A percentile compares a stretch with the other conserved stretches of the same genome.
These are phyloP conservation scores for Phaeosphaeria sp. DNA, from an alignment of 2,329 filamentous ascomycete species.

Conservation along the genomic window DNA sequence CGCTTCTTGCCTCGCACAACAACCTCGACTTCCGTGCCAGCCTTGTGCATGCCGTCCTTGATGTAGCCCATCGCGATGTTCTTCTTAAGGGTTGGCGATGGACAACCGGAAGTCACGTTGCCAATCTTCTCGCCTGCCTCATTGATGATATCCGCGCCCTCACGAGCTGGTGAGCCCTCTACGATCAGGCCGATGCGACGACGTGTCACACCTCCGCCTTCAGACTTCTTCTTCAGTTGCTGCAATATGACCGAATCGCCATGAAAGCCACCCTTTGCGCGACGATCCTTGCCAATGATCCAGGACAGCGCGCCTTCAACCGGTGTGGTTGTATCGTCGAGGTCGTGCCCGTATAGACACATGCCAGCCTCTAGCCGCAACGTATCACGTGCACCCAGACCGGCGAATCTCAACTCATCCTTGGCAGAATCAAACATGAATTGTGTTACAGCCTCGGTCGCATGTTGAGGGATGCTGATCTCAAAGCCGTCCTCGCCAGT, in stretches of 20 bases:
- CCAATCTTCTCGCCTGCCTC: constrained; percentile 73
- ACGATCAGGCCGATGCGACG: constrained; percentile 83
- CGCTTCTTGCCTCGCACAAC: constrained; percentile 78
- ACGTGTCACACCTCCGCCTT: constrained; percentile 71
- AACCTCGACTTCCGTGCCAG: constrained; percentile 80
- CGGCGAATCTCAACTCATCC: constrained; percentile 78
- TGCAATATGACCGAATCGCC: constrained; percentile 78
- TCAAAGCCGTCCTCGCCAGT: constrained; percentile 99
- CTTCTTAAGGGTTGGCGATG: constrained; percentile 82
- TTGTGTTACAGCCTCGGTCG: constrained; percentile 71
- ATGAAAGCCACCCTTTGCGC: constrained; percentile 76
- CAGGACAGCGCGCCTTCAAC: constrained; percentile 73
- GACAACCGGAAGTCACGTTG: constrained; percentile 85
- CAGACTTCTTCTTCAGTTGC: constrained; percentile 78
- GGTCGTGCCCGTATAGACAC: constrained; percentile 99
- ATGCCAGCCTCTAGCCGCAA: constrained; percentile 95
- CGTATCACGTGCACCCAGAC: constrained; percentile 88
- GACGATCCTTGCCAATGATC: constrained; percentile 83
- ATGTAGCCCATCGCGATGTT: constrained; percentile 98
- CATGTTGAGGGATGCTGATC: constrained; percentile 77
- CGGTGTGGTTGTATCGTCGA: constrained; percentile 78
- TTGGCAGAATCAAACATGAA: constrained; percentile 67
- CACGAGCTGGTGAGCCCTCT: constrained; percentile 85
- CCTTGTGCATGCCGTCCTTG: constrained; percentile 80
- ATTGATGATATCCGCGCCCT: constrained; percentile 80